These are phyloP conservation scores for Lenzites betulinus DNA, from an alignment of 768 basidiomycete species.

Conservation along the genomic window DNA sequence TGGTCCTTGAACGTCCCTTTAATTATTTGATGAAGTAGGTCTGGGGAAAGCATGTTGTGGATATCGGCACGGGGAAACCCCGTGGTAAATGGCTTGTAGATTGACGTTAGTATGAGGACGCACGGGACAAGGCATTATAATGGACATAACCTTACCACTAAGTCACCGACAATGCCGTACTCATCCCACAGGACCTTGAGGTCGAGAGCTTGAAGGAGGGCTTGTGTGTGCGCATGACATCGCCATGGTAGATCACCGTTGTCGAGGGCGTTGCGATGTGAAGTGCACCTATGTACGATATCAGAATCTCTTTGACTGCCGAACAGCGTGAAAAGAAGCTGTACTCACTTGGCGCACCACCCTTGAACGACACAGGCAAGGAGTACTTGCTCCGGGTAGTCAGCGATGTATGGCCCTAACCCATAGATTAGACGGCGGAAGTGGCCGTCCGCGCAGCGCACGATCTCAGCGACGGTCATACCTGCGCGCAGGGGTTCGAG, in stretches of 20 bases:
- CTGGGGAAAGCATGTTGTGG: conserved; percentile 21
- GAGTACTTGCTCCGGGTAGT: conserved; percentile 36
- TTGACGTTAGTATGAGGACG: too few relatives aligned
- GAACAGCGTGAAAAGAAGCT: background rate
- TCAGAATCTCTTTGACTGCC: background rate
- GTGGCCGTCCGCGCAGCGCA: conserved; percentile 29
- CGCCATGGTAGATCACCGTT: background rate
- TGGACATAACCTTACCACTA: conserved; percentile 1
- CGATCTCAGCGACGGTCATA: conserved; percentile 14
- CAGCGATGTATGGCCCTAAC: conserved; percentile 35
- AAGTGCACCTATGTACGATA: conserved; percentile 13
- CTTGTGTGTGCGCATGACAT: conserved; percentile 1
- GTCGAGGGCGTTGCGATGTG: conserved; percentile 11
- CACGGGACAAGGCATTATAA: too few relatives aligned
- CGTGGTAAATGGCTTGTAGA: conserved; percentile 27
- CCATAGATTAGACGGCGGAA: conserved; percentile 31
- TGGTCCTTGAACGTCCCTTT: conserved; percentile 31
- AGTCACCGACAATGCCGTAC: conserved; percentile 9
- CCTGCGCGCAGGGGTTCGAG: background rate
- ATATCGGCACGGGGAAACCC: conserved; percentile 28
- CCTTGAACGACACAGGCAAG: conserved; percentile 25
- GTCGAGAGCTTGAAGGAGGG: background rate
- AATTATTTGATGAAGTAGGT: conserved; percentile 29
- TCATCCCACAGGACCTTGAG: conserved; percentile 5
- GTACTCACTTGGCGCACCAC: conserved; percentile 26